Evolutionary conservation across 2,329 filamentous ascomycete species (phyloP), one percentile per base, ranked within the genome.

Genomic region (Plectosphaerella plurivora): DNA sequence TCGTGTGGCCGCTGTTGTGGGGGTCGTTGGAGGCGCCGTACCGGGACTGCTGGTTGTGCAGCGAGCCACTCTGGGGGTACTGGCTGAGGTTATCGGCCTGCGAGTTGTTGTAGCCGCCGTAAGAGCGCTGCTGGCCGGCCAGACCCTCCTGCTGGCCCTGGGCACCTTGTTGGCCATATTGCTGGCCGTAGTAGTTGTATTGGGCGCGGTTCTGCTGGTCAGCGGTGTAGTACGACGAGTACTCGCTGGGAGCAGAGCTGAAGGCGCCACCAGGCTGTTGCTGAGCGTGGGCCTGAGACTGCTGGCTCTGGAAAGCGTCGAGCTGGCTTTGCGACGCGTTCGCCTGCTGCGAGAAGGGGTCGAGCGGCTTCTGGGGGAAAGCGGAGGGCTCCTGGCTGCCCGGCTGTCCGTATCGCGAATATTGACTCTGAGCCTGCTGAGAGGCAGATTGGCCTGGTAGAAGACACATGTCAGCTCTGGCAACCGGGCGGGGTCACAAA

Each of bases 1-100:
- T 97, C 63, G 88, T 93, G 68, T 94, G 88, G 45, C 91, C 93
- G 67, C 91, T 96, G 74, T 87, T 91, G 63, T 91, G 89, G 56
- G 82, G 81, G 51, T 96, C 91, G 57, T 83, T 77, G 55, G 78
- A 73, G 10, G 41, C 41, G 28, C 78, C 78, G 45, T 85, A 86
- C 50, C 84, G 80, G 5, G 82, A 79, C 58, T 78, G 79, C 67
- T 73, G 85, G 57, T 73, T 71, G 44, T 70, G 62, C 28, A 64
- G 61, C 63, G 86, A 87, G 60, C 86, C 87, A 67, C 84, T 89
- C 67, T 92, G 89, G 39, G 87, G 84, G 67, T 91, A 91, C 63
- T 79, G 86, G 74, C 77, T 83, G 63, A 79, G 74, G 65, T 79
- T 86, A 68, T 83, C 83, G 73, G 65, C 81, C 76, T 77, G 87